Conservation (phyloP, 495 filamentous ascomycete species). For the Bacidia rubella region DNA sequence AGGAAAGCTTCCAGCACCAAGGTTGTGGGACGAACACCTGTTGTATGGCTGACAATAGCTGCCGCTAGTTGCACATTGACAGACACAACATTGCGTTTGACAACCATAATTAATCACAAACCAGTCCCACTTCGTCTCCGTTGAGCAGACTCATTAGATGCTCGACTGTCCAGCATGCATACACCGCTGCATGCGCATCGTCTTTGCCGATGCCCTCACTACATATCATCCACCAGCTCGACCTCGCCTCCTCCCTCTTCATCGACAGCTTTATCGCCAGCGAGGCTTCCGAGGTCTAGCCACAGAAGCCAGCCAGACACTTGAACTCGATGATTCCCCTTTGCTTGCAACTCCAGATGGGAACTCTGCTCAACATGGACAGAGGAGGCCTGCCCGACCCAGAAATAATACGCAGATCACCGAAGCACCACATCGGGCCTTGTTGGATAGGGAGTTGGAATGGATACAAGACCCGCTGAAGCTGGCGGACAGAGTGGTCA, state of each 20-base stretch:
- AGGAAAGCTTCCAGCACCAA: too few species aligned
- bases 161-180: conserved; percentile 20
- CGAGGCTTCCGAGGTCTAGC: background rate
- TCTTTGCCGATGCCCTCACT: conserved; percentile 6
- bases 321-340: background rate
- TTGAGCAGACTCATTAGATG: conserved; percentile 8
- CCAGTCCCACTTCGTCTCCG: too few species aligned
- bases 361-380: background rate
- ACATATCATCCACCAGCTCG: background rate
- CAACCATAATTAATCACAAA: background rate
- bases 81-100: background rate
- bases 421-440: background rate
- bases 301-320: background rate
- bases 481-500: conserved; percentile 48
- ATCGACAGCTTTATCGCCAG: background rate
- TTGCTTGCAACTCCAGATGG: background rate
- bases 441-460: conserved; percentile 39
- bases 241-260: background rate
- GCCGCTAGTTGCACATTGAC: background rate
- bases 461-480: conserved; percentile 53
- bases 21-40: background rate
- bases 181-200: conserved; percentile 13
- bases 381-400: background rate
- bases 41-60: background rate
- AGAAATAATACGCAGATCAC: background rate